Percentiles rank a stretch among this genome's conserved stretches.
Evolutionary conservation across 352 stramenopile genomes (phyloP).

Genomic region (Globisporangium camurandrum): DNA sequence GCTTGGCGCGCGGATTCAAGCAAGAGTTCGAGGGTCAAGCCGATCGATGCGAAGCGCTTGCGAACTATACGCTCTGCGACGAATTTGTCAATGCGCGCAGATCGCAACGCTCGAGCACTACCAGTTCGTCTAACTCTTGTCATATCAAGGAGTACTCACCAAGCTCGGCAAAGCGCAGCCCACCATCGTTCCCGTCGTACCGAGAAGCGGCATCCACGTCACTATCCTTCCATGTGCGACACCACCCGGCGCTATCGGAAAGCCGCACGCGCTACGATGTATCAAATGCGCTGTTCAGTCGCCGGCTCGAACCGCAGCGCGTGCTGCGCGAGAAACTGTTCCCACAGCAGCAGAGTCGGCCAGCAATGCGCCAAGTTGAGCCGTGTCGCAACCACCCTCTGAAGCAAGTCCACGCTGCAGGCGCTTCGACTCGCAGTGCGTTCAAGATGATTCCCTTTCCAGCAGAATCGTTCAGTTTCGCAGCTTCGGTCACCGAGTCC

Average conservation of each 20-base stretch:
- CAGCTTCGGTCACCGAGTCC: background rate
- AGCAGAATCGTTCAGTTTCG: slow-evolving; percentile 3
- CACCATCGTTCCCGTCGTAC: too few relatives aligned
- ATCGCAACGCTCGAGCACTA: too few relatives aligned
- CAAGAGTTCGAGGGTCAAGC: too few relatives aligned
- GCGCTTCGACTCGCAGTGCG: slow-evolving; percentile 1
- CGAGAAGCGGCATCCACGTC: slow-evolving; percentile 13
- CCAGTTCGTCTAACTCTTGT: too few relatives aligned
- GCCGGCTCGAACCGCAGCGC: background rate
- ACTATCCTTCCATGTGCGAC: background rate
- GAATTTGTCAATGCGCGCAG: background rate
- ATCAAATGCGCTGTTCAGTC: background rate
- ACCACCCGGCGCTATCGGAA: background rate
- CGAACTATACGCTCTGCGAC: background rate
- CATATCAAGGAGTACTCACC: too few relatives aligned
- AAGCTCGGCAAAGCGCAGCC: too few relatives aligned
- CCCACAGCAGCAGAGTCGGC: too few relatives aligned
- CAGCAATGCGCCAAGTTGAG: too few relatives aligned
- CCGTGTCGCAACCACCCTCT: background rate
- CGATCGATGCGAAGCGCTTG: too few relatives aligned
- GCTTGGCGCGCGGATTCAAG: too few relatives aligned
- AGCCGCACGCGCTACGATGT: background rate
- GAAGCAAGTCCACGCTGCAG: slow-evolving; percentile 1
- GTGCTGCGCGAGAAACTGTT: slow-evolving; percentile 18
- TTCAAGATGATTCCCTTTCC: slow-evolving; percentile 15